Base-by-base conservation (phyloP, 352 stramenopile species). In the Globisporangium parvum region DNA sequence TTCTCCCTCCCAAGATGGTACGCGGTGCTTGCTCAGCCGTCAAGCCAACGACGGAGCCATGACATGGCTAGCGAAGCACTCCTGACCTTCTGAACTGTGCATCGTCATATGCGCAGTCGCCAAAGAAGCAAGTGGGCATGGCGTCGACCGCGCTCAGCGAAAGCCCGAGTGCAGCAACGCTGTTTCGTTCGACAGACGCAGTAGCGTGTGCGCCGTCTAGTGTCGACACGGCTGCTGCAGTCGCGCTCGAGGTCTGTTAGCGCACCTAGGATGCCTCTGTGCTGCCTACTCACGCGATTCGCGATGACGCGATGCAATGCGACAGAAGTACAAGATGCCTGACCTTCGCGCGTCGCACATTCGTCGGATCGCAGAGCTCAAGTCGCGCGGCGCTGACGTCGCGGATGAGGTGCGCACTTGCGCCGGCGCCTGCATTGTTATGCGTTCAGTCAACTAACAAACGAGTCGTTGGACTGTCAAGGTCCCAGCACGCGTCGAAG, bases 331-430 rank as follows among this genome's bases (percentile, higher is more conserved):
- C 56, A 80, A 70, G 58, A 76, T 78, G 61, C 80, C 75, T 2
- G 65, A 91, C 40, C 62, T 88, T 18, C 62, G 74, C 39, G 73
- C 75, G 2, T 88, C 77, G 10, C 80, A 91, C 45, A 83, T 87
- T 47, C 80, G 79, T 14, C 72, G 80, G 40, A 74, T 91, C 33
- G 70, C 77, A n/a, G 76, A 85, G 49, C 48, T 91, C 15, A 62
- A 66, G 18, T 76, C 65, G 15, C 66, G 70, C 23, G 70, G 71
- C 23, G 57, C 51, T 12, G 74, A 76, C 18, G 60, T 71, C 24
- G 49, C 61, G 6, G 63, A 74, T 6, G 65, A 70, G 24, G 70
- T 31, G 26, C 26, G 26, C 26, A 31, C 73, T n/a, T n/a, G n/a
- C n/a, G n/a, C n/a, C n/a, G n/a, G n/a, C n/a, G n/a, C n/a, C n/a